These are phyloP conservation scores for Komagataella populi DNA, from an alignment of 805 yeast species.

Conservation along the genomic window DNA sequence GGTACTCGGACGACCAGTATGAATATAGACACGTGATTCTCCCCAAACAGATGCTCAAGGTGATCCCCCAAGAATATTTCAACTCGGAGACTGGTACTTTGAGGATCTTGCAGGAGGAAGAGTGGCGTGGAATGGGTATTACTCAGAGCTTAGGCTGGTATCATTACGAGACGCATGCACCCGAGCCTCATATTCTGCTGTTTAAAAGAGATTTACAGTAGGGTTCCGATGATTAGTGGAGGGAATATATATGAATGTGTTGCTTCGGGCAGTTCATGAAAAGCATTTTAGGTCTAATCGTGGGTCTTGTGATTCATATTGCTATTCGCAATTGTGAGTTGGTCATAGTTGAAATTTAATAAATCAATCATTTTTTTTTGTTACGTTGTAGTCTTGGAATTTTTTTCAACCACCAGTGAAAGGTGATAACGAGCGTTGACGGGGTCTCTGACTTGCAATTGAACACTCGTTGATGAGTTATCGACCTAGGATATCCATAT, in stretches of 20 bases:
- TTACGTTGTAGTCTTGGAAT: background rate
- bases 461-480: background rate
- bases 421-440: too few relatives aligned
- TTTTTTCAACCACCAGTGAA: too few relatives aligned
- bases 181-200: conserved; percentile 92
- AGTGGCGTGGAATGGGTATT: conserved; percentile 97
- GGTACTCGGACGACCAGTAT: conserved; percentile 82
- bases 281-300: background rate
- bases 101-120: conserved; percentile 83
- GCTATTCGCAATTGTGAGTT: background rate
- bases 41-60: conserved; percentile 91
- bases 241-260: background rate
- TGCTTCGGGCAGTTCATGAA: background rate
- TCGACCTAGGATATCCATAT: background rate
- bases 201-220: conserved; percentile 52
- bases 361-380: background rate
- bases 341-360: background rate
- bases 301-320: background rate
- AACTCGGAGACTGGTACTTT: conserved; percentile 88
- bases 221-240: background rate
- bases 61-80: conserved; percentile 89
- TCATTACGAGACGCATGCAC: conserved; percentile 96
- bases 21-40: conserved; percentile 96
- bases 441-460: too few relatives aligned
- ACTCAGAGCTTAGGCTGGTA: conserved; percentile 97